Base-by-base conservation (phyloP, 2,329 filamentous ascomycete species). In the Ophiostoma sp. region DNA sequence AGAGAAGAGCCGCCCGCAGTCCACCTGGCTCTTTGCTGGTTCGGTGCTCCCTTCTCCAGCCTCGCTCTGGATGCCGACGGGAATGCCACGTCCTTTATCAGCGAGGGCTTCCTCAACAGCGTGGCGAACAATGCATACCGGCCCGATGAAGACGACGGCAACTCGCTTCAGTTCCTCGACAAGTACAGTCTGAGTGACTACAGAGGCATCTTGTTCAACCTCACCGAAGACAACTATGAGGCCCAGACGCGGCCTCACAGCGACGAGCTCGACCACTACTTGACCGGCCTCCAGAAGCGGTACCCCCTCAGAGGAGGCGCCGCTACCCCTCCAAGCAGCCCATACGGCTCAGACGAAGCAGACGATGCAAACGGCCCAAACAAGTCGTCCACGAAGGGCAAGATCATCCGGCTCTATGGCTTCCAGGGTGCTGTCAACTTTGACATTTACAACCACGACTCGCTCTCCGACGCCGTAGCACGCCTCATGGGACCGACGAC, bases 341-440 rank as follows among this genome's bases (percentile, higher is more conserved):
- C 27, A 27, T 27, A 27, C 27, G 2, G 27, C 27, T 27, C 27
- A 27, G 27, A 27, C 27, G 27, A 27, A 27, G 27, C 27, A 27
- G 12, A 3, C 38, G 12, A 38, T 5, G n/a, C n/a, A 16, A 27
- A 7, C 6, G 16, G 2, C 16, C 4, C 40, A 16, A 40, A 18
- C 14, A 62, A 5, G 1, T 27, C 27, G 27, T 27, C 27, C 27
- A 27, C 27, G 27, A 27, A 16, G 3, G 14, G 52, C 12, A 66
- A 55, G 16, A 36, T 7, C 2, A 16, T 27, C n/a, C 67, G 64
- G 3, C 44, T 71, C 14, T 68, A 66, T 45, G 70, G 70, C 45
- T 69, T 55, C 66, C 70, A 71, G 62, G 70, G 70, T 40, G 40
- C 49, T 6, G 70, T 70, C n/a, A n/a, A 47, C 36, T 70, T 71